phyloP scores from a whole-genome alignment of 2,329 filamentous ascomycete genomes.

The Ophiostoma tasmaniense region DNA sequence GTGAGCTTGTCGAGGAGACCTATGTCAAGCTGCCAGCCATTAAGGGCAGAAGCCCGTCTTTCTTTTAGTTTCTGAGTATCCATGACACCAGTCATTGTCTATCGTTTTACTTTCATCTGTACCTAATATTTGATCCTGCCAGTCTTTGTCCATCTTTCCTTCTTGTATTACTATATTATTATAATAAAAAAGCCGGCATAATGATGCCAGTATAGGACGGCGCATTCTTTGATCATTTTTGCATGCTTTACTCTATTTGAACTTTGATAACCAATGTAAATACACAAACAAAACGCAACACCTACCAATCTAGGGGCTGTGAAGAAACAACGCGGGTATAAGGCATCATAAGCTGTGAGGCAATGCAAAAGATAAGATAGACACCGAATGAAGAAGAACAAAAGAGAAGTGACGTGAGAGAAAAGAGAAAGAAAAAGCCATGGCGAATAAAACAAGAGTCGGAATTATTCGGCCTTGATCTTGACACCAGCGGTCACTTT shows the following conservation, averaged over 20 bases:
- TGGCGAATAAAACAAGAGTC: background rate
- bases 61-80: background rate
- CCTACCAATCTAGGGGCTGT: background rate
- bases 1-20: conserved; percentile 3
- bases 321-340: background rate
- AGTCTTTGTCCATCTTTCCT: background rate
- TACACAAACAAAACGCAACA: background rate
- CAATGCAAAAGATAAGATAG: background rate
- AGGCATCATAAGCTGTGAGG: background rate
- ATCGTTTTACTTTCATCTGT: background rate
- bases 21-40: conserved; percentile 10
- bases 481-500: background rate
- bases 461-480: background rate
- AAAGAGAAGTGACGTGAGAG: background rate
- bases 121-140: background rate
- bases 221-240: background rate
- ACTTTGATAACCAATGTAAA: background rate
- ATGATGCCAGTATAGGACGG: background rate
- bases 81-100: background rate
- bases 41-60: conserved; percentile 5
- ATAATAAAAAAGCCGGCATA: background rate
- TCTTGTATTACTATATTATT: background rate
- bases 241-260: background rate
- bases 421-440: background rate
- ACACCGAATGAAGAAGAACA: background rate